These are phyloP conservation scores for Actinomortierella wolfii DNA, from an alignment of 371 early-diverging fungal genomes.

Conservation along the genomic window DNA sequence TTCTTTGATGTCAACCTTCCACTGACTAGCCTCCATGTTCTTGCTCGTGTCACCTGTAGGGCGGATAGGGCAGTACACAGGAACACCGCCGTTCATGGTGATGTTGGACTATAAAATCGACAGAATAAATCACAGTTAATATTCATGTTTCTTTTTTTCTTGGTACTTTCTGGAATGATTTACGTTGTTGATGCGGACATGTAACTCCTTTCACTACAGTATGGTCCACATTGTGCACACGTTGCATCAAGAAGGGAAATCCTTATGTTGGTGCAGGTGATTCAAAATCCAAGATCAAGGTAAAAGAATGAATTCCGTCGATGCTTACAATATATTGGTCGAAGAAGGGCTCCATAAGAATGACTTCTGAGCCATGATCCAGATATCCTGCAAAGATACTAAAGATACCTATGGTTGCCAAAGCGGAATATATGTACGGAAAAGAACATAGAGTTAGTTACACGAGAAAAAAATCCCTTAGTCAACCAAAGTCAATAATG, in stretches of 20 bases:
- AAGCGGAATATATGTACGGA: constrained; percentile 1
- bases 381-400: constrained; percentile 78
- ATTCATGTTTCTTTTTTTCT: too few relatives aligned
- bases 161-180: too few relatives aligned
- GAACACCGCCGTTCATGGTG: constrained; percentile 87
- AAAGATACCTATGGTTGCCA: constrained; percentile 67
- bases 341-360: constrained; percentile 93
- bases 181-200: too few relatives aligned
- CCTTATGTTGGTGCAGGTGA: too few relatives aligned
- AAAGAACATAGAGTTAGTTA: constrained; percentile 4
- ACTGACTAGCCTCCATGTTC: constrained; percentile 70
- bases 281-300: too few relatives aligned
- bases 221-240: too few relatives aligned
- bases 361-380: constrained; percentile 84
- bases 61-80: constrained; percentile 84
- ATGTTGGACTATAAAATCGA: constrained; percentile 67
- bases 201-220: too few relatives aligned
- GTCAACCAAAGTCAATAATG: constrained; percentile 4
- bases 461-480: constrained; percentile 1
- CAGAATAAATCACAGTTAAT: not conserved
- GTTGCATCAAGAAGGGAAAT: too few relatives aligned
- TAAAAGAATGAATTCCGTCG: too few relatives aligned
- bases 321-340: constrained; percentile 87
- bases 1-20: constrained; percentile 87
- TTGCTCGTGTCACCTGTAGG: constrained; percentile 53